Evolutionary conservation across 176 grass and related monocot species (phyloP).

Genomic region (Triticum dicoccoides): DNA sequence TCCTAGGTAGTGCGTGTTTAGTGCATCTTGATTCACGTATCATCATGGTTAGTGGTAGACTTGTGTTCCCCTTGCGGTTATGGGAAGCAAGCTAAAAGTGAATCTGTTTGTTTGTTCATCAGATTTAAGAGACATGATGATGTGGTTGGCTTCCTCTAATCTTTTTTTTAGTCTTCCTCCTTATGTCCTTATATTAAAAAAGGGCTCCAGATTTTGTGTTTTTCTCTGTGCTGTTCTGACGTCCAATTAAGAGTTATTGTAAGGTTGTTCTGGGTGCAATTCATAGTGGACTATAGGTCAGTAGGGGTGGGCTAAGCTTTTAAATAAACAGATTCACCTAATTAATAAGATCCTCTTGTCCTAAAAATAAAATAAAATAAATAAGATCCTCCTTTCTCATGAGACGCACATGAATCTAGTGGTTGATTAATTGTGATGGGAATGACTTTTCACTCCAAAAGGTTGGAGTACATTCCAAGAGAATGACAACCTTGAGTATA

Average conservation of each 20-base stretch:
- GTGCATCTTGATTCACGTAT: neutral
- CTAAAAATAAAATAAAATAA: neutral
- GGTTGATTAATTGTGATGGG: constrained; percentile 30
- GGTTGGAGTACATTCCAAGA: constrained; percentile 42
- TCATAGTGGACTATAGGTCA: neutral
- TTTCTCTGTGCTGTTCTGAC: constrained; percentile 23
- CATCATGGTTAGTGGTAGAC: neutral
- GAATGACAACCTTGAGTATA: constrained; percentile 40
- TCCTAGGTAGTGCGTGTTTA: neutral
- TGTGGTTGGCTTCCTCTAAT: neutral
- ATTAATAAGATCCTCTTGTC: constrained; percentile 11
- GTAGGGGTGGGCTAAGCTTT: constrained; percentile 25
- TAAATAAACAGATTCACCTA: constrained; percentile 22
- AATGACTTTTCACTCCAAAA: constrained; percentile 37
- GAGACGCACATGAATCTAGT: constrained; percentile 27
- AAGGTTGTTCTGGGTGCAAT: neutral
- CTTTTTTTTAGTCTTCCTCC: neutral
- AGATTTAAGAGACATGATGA: neutral
- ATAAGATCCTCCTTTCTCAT: constrained; percentile 24
- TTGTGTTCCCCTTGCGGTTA: neutral
- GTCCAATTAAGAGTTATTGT: neutral
- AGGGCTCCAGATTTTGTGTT: neutral
- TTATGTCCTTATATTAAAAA: neutral
- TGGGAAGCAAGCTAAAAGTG: neutral
- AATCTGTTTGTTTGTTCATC: constrained; percentile 7